Conservation (phyloP, 768 basidiomycete genomes). For the Xanthoconium purpureum region DNA sequence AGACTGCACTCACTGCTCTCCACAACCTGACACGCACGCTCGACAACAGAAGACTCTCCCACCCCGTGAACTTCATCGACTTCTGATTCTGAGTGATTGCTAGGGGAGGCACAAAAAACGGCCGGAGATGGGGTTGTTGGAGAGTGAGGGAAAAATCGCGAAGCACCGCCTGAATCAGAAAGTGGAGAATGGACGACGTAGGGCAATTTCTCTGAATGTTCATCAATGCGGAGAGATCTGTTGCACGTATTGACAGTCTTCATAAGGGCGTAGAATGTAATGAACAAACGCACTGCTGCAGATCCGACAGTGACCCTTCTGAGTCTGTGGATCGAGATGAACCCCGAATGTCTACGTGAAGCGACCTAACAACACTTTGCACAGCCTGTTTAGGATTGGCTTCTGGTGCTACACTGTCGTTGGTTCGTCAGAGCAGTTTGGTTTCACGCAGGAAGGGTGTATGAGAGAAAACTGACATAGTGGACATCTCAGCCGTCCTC, state of each 20-base stretch:
- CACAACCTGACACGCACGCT: background rate
- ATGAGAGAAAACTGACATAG: background rate
- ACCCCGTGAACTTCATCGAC: background rate
- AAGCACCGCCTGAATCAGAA: background rate
- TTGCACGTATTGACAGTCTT: background rate
- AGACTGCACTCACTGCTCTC: conserved; percentile 1
- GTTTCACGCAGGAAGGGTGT: background rate
- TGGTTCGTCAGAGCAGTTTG: background rate
- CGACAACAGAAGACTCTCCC: background rate
- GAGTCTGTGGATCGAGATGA: background rate
- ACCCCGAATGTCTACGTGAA: background rate
- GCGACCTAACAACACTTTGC: background rate
- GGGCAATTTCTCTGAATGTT: background rate
- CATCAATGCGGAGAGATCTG: background rate
- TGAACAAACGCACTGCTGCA: background rate
- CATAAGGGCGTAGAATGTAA: background rate
- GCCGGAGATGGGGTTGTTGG: background rate
- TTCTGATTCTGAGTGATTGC: background rate
- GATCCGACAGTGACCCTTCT: background rate
- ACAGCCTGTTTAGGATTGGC: background rate
- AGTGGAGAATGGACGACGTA: background rate
- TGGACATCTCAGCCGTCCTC: background rate
- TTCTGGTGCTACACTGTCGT: background rate
- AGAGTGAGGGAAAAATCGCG: background rate
- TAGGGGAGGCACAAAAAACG: background rate